These are phyloP conservation scores for Flaveria trinervia DNA, from an alignment of 129 eudicot species.

Conservation along the genomic window DNA sequence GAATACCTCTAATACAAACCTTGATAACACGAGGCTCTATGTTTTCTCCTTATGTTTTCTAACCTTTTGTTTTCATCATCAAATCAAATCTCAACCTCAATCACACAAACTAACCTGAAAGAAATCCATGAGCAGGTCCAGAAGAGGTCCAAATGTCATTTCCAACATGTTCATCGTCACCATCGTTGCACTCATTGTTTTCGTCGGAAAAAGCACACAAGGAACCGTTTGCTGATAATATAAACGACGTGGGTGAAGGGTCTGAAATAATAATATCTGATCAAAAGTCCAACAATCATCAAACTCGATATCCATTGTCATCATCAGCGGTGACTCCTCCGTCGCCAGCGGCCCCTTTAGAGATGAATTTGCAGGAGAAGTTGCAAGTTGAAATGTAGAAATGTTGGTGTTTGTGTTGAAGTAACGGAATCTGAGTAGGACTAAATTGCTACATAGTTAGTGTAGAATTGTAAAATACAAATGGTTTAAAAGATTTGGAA, in stretches of 20 bases:
- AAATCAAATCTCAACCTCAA: not conserved
- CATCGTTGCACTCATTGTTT: constrained; percentile 6
- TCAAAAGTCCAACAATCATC: constrained; percentile 77
- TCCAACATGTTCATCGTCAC: constrained; percentile 27
- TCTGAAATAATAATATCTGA: constrained; percentile 56
- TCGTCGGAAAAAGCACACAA: constrained; percentile 73
- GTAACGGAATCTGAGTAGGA: constrained; percentile 36
- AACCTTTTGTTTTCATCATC: no score
- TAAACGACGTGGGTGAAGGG: constrained; percentile 46
- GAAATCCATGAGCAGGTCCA: constrained; percentile 25
- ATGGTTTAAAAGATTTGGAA: not conserved
- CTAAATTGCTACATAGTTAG: constrained; percentile 6
- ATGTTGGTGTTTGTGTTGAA: constrained; percentile 21
- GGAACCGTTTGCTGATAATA: constrained; percentile 53
- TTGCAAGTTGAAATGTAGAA: no score
- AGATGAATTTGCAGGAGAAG: no score
- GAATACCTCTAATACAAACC: no score
- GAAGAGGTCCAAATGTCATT: constrained; percentile 28
- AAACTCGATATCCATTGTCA: constrained; percentile 71
- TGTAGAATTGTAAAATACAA: not conserved
- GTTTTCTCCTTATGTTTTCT: no score
- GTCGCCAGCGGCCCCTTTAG: no score
- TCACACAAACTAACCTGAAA: constrained; percentile 29
- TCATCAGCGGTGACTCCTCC: not conserved
- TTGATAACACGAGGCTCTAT: no score